Evolutionary conservation across 768 basidiomycete species (phyloP).

Genomic region (Leucogyrophana mollusca): DNA sequence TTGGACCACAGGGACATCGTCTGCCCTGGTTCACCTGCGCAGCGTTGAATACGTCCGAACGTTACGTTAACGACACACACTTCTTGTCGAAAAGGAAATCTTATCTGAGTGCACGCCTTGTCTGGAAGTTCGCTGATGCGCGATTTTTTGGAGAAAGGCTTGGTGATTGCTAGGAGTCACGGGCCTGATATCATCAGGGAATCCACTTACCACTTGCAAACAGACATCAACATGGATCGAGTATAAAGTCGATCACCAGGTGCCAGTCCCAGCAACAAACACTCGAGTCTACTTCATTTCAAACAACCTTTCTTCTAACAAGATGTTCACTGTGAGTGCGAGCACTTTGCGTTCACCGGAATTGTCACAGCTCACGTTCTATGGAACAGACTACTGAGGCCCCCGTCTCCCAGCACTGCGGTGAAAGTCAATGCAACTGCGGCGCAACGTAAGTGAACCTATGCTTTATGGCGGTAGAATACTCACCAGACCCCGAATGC

Average conservation of each 20-base stretch:
- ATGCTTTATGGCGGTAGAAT: background rate
- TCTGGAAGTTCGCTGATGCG: no score
- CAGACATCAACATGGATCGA: background rate
- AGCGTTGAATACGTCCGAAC: no score
- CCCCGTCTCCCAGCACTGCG: constrained; percentile 50
- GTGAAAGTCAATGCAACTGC: constrained; percentile 48
- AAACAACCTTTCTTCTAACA: background rate
- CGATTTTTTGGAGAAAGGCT: background rate
- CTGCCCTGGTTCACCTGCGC: no score
- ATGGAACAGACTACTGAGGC: constrained; percentile 29
- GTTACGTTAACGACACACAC: no score
- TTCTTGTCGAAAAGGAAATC: no score
- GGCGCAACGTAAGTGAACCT: constrained; percentile 40
- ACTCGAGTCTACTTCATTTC: background rate
- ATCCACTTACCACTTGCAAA: background rate
- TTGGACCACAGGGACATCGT: no score
- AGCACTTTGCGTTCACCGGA: background rate
- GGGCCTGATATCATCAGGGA: background rate
- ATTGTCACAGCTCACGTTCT: constrained; percentile 5
- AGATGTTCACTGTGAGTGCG: constrained; percentile 43
- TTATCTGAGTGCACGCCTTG: no score
- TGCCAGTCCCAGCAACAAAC: background rate
- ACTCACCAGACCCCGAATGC: background rate
- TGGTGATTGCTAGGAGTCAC: background rate
- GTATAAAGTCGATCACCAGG: background rate